phyloP scores from a whole-genome alignment of 139 green algal species.

The Chlamydomonas sphaeroides region DNA sequence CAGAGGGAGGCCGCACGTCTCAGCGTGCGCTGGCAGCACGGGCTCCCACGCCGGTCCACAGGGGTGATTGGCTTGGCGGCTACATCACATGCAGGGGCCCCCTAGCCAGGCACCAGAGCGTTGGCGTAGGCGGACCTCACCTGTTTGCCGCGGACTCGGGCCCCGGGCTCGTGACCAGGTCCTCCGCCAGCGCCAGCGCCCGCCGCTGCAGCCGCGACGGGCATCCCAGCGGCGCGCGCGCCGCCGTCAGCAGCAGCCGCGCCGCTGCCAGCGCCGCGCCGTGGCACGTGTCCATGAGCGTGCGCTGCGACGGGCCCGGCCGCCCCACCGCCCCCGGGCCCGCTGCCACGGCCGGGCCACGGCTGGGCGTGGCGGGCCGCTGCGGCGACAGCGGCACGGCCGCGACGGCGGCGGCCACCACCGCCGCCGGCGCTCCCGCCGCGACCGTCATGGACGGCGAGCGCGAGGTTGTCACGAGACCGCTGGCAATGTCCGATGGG shows the following conservation, averaged over 20 bases:
- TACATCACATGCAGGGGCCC: too few relatives aligned
- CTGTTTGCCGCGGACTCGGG: background rate
- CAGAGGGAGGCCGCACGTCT: background rate
- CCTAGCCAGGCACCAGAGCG: too few relatives aligned
- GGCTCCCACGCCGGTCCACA: too few relatives aligned
- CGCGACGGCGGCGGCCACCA: background rate
- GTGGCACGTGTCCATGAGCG: constrained; percentile 71
- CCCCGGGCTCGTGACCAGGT: constrained; percentile 56
- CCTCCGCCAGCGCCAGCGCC: constrained; percentile 60
- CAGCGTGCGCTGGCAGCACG: background rate
- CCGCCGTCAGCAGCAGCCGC: constrained; percentile 69
- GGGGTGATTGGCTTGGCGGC: too few relatives aligned
- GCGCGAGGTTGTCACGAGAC: background rate
- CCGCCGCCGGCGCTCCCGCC: too few relatives aligned
- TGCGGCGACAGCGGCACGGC: background rate
- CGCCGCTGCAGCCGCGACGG: constrained; percentile 60
- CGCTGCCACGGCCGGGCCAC: background rate
- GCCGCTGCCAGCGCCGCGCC: constrained; percentile 68
- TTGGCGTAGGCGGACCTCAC: background rate
- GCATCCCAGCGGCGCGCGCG: constrained; percentile 69
- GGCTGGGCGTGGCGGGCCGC: background rate
- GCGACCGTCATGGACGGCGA: too few relatives aligned
- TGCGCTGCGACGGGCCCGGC: constrained; percentile 37
- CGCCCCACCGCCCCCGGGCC: background rate
- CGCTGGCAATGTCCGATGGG: too few relatives aligned